Evolutionary conservation across 1,284 basidiomycete genomes (phyloP).

Genomic region (Phellopilus nigrolimitatus): DNA sequence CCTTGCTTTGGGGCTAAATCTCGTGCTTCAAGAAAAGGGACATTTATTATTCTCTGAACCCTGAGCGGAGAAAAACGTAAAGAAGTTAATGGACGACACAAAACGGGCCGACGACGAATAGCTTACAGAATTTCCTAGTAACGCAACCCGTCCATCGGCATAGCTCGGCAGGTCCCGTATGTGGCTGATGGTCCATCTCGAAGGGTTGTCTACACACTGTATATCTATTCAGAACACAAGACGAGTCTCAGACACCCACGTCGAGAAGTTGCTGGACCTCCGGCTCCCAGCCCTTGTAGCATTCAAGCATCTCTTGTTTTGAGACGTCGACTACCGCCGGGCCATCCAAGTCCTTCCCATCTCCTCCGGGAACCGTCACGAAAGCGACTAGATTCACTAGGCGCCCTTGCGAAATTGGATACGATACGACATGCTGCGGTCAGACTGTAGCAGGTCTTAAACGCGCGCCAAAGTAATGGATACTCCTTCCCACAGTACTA

Average conservation of each 20-base stretch:
- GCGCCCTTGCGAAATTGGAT: conserved; percentile 27
- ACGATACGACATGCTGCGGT: conserved; percentile 27
- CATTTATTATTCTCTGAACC: too few species aligned
- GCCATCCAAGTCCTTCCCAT: conserved; percentile 24
- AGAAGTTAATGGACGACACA: too few species aligned
- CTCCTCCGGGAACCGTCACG: conserved; percentile 21
- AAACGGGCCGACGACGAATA: too few species aligned
- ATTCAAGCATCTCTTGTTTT: conserved; percentile 23
- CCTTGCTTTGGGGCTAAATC: too few species aligned
- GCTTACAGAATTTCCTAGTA: conserved; percentile 28
- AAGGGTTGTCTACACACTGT: conserved; percentile 25
- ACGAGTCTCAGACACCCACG: conserved; percentile 19
- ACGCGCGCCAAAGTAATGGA: conserved; percentile 20
- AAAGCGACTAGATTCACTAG: conserved; percentile 26
- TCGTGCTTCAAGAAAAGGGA: too few species aligned
- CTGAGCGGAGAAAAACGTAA: too few species aligned
- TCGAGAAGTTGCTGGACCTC: conserved; percentile 25
- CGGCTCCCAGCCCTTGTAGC: conserved; percentile 27
- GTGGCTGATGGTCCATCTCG: conserved; percentile 27
- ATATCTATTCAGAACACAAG: too few species aligned
- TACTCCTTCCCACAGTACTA: conserved; percentile 41
- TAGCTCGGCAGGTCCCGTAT: conserved; percentile 24
- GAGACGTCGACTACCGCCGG: conserved; percentile 25
- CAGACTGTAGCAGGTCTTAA: conserved; percentile 32
- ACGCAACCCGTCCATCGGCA: conserved; percentile 23